Conservation (phyloP, 257 asterid species). For the Scutellaria baicalensis region DNA sequence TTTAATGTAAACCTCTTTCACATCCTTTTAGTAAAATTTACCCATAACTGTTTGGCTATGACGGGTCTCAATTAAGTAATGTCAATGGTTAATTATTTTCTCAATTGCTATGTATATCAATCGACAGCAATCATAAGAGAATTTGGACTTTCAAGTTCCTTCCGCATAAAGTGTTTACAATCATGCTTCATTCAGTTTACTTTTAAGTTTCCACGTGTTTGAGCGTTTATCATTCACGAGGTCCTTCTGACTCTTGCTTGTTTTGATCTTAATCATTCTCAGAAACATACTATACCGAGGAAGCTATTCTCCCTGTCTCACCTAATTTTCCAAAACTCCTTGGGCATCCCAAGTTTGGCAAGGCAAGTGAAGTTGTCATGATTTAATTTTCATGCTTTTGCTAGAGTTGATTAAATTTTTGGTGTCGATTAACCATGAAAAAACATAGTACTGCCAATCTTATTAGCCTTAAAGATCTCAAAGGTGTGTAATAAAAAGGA, state of each 20-base stretch:
- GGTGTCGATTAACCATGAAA: background rate
- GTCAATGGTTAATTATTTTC: too few relatives aligned
- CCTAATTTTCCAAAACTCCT: conserved; percentile 33
- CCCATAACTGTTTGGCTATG: background rate
- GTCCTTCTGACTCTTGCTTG: conserved; percentile 1
- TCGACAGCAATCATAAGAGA: background rate
- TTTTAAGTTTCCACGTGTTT: background rate
- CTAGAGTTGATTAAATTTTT: background rate
- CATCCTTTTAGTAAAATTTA: background rate
- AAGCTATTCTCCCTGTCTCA: conserved; percentile 35
- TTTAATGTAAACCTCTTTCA: background rate
- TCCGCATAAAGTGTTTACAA: background rate
- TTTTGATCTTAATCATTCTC: conserved; percentile 18
- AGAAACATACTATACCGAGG: conserved; percentile 41
- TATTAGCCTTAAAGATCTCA: background rate
- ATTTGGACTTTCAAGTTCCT: background rate
- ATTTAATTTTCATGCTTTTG: background rate
- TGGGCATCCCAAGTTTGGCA: conserved; percentile 31
- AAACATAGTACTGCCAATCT: background rate
- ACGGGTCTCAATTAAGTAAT: background rate
- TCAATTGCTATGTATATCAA: too few relatives aligned
- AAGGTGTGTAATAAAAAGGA: background rate
- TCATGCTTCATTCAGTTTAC: background rate
- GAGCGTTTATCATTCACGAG: background rate
- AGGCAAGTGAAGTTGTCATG: conserved; percentile 32